phyloP scores from a whole-genome alignment of 1,139 yeast species.

The Lodderomyces elongisporus region DNA sequence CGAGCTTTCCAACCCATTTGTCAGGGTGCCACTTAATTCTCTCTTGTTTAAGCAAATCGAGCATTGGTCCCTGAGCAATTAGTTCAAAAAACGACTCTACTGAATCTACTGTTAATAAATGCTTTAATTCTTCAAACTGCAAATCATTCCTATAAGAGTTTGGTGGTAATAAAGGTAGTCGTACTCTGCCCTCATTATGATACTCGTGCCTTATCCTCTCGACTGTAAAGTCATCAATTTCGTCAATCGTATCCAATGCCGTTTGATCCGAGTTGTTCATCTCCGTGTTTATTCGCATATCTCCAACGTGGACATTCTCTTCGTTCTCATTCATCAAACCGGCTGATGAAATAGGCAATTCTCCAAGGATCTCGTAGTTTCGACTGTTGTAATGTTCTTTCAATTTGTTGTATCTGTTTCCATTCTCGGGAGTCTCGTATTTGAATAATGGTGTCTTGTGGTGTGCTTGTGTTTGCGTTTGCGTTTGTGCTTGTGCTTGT shows the following conservation, averaged over 20 bases:
- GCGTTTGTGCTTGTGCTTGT: too few species aligned
- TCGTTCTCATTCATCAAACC: slow-evolving; percentile 35
- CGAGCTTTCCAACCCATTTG: slow-evolving; percentile 32
- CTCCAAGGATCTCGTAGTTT: slow-evolving; percentile 30
- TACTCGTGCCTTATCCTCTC: slow-evolving; percentile 12
- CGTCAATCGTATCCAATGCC: slow-evolving; percentile 4
- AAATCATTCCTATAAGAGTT: slow-evolving; percentile 10
- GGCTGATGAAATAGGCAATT: slow-evolving; percentile 32
- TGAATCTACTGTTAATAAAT: slow-evolving; percentile 18
- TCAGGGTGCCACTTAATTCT: slow-evolving; percentile 71
- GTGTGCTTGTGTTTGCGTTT: too few species aligned
- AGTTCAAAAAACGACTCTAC: slow-evolving; percentile 24
- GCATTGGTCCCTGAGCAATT: slow-evolving; percentile 16
- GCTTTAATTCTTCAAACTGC: slow-evolving; percentile 15
- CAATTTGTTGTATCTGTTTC: slow-evolving; percentile 9
- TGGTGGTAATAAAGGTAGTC: slow-evolving; percentile 20
- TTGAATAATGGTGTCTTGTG: slow-evolving; percentile 10
- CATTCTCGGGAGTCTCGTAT: slow-evolving; percentile 21
- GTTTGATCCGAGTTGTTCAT: neutral
- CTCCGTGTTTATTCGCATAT: slow-evolving; percentile 29
- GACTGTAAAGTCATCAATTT: slow-evolving; percentile 2
- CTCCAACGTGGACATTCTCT: slow-evolving; percentile 34
- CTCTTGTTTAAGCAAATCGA: slow-evolving; percentile 41
- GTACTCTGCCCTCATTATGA: slow-evolving; percentile 10
- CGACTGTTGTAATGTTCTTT: slow-evolving; percentile 10